Percentiles rank a stretch among this genome's conserved stretches.
Evolutionary conservation across 768 basidiomycete genomes (phyloP).

Genomic region (Tulasnella sp.): DNA sequence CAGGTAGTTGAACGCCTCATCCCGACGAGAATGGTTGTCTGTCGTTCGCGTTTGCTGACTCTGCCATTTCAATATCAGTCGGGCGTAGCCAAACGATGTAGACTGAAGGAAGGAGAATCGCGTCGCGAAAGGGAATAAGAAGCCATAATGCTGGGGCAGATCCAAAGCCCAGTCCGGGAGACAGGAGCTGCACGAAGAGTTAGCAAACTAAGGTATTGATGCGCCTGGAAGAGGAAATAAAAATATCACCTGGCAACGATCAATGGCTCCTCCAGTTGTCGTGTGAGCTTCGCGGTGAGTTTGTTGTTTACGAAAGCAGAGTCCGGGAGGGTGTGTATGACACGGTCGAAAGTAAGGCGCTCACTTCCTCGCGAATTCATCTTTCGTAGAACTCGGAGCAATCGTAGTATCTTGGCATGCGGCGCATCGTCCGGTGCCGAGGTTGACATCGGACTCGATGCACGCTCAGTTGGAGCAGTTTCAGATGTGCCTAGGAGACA

Average conservation of each 20-base stretch:
- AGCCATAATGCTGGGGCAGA: slow-evolving; percentile 91
- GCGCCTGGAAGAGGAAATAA: not conserved
- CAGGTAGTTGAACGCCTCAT: slow-evolving; percentile 86
- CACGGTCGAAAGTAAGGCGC: slow-evolving; percentile 12
- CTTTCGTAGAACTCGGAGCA: slow-evolving; percentile 78
- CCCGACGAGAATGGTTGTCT: slow-evolving; percentile 69
- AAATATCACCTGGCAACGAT: slow-evolving; percentile 81
- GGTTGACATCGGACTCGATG: slow-evolving; percentile 55
- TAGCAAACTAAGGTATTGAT: slow-evolving; percentile 3
- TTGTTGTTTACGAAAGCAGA: slow-evolving; percentile 95
- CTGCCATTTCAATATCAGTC: slow-evolving; percentile 90
- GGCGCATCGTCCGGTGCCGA: slow-evolving; percentile 76
- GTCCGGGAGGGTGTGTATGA: slow-evolving; percentile 50
- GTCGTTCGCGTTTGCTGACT: slow-evolving; percentile 62
- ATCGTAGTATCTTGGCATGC: slow-evolving; percentile 80
- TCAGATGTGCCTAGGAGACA: not conserved
- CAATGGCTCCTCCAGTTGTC: slow-evolving; percentile 97
- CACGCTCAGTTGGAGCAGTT: slow-evolving; percentile 32
- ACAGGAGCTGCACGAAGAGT: slow-evolving; percentile 53
- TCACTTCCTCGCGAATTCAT: slow-evolving; percentile 46
- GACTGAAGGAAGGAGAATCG: slow-evolving; percentile 96
- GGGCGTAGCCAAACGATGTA: slow-evolving; percentile 94
- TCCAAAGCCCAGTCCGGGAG: slow-evolving; percentile 96
- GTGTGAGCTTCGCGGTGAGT: slow-evolving; percentile 90
- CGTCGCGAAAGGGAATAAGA: slow-evolving; percentile 97